phyloP scores from a whole-genome alignment of 257 asterid genomes.

The Fraxinus pennsylvanica region DNA sequence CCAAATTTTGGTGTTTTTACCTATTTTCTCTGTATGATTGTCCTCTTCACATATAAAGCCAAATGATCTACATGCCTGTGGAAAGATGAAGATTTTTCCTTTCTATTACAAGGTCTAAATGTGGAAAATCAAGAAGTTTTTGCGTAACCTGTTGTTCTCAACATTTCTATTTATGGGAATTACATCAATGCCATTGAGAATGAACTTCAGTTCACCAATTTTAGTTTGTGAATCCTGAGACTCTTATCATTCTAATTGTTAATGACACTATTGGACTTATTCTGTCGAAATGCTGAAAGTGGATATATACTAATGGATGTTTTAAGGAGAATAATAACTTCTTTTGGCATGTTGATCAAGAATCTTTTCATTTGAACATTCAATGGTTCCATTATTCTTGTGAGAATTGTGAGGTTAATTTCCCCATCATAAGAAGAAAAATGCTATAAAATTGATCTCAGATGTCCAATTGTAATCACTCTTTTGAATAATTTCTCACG shows the following conservation, averaged over 20 bases:
- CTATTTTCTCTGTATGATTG: neutral
- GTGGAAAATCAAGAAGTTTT: constrained; percentile 1
- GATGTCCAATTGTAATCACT: neutral
- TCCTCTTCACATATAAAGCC: neutral
- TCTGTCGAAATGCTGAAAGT: neutral
- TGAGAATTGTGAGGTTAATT: neutral
- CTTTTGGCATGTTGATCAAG: neutral
- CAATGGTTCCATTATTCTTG: neutral
- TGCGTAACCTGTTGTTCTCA: neutral
- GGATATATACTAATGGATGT: neutral
- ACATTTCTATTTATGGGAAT: neutral
- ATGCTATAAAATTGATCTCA: neutral
- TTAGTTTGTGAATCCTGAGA: neutral
- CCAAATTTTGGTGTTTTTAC: neutral
- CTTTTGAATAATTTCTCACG: neutral
- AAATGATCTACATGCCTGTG: neutral
- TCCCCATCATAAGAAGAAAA: constrained; percentile 7
- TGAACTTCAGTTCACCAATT: neutral
- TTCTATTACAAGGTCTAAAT: neutral
- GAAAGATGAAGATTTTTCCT: neutral
- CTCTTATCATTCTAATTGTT: neutral
- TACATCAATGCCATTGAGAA: neutral
- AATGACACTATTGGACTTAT: neutral
- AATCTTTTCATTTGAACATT: neutral
- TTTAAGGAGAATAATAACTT: neutral